A percentile compares a stretch with the other conserved stretches of the same genome.
phyloP scores from a whole-genome alignment of 2,329 filamentous ascomycete genomes.

The Pyrenochaeta sp. region DNA sequence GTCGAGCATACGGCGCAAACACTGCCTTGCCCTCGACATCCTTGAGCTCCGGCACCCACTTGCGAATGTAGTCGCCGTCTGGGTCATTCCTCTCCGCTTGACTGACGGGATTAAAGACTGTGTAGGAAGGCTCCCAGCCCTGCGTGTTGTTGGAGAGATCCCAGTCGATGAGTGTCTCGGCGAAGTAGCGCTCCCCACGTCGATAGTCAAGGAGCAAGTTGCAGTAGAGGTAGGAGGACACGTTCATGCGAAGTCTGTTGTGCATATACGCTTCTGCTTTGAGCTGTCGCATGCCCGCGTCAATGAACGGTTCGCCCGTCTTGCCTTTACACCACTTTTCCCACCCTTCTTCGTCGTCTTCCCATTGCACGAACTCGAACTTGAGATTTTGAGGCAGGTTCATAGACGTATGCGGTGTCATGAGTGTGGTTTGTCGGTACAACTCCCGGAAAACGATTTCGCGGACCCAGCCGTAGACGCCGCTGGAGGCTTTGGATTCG shows the following conservation, averaged over 20 bases:
- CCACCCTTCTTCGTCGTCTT: slow-evolving; percentile 59
- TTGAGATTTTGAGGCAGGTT: slow-evolving; percentile 61
- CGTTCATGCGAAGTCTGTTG: slow-evolving; percentile 61
- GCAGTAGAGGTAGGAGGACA: slow-evolving; percentile 56
- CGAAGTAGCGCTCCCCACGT: slow-evolving; percentile 59
- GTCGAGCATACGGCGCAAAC: slow-evolving; percentile 56
- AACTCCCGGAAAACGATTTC: slow-evolving; percentile 61
- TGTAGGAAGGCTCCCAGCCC: slow-evolving; percentile 61
- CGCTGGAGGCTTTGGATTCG: slow-evolving; percentile 43
- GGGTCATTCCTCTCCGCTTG: slow-evolving; percentile 51
- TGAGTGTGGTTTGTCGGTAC: slow-evolving; percentile 57
- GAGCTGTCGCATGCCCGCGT: slow-evolving; percentile 61
- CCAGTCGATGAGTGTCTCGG: slow-evolving; percentile 58
- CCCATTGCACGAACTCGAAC: slow-evolving; percentile 60
- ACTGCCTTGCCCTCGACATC: slow-evolving; percentile 56
- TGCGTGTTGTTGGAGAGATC: slow-evolving; percentile 61
- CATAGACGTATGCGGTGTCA: slow-evolving; percentile 58
- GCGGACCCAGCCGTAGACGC: slow-evolving; percentile 57
- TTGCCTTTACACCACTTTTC: slow-evolving; percentile 57
- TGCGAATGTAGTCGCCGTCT: slow-evolving; percentile 48
- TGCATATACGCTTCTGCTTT: slow-evolving; percentile 61
- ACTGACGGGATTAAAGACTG: slow-evolving; percentile 54
- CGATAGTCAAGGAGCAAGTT: slow-evolving; percentile 60
- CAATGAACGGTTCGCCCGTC: slow-evolving; percentile 59
- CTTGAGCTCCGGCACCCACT: slow-evolving; percentile 49